Evolutionary conservation across 192 early-diverging fungal species (phyloP).

Genomic region (Phlyctochytrium arcticum): DNA sequence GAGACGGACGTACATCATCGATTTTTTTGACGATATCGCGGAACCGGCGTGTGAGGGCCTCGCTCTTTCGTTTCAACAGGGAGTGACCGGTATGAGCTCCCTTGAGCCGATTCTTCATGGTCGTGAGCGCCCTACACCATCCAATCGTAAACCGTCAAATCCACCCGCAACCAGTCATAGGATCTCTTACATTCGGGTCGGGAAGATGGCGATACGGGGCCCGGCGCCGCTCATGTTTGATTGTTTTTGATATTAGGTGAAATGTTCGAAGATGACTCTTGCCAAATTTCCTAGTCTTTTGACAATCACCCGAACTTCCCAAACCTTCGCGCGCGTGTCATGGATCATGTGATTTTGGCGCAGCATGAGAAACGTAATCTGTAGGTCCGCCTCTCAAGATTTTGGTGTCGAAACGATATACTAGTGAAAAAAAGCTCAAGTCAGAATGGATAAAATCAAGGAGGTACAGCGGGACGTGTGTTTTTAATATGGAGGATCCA

Average conservation of each 20-base stretch:
- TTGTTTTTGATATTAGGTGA: no score
- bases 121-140: conserved; percentile 79
- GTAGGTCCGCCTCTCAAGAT: neutral
- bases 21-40: conserved; percentile 93
- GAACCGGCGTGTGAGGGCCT: conserved; percentile 94
- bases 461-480: conserved; percentile 10
- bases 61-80: conserved; percentile 95
- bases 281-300: no score
- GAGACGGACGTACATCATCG: conserved; percentile 77
- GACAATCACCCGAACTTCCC: no score
- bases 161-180: no score
- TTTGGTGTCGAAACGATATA: no score
- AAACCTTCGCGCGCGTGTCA: neutral
- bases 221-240: conserved; percentile 29
- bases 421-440: no score
- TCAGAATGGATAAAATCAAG: conserved; percentile 38
- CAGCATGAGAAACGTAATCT: neutral
- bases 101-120: conserved; percentile 93
- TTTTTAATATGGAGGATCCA: neutral
- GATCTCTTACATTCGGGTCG: conserved; percentile 95
- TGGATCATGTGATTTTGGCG: neutral
- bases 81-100: conserved; percentile 98
- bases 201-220: conserved; percentile 82
- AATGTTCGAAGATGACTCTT: no score
- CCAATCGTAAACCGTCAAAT: neutral